Percentiles rank a stretch among this genome's conserved stretches.
Conservation (phyloP, 176 grass and related monocot species). For the Cenchrus purpureus region DNA sequence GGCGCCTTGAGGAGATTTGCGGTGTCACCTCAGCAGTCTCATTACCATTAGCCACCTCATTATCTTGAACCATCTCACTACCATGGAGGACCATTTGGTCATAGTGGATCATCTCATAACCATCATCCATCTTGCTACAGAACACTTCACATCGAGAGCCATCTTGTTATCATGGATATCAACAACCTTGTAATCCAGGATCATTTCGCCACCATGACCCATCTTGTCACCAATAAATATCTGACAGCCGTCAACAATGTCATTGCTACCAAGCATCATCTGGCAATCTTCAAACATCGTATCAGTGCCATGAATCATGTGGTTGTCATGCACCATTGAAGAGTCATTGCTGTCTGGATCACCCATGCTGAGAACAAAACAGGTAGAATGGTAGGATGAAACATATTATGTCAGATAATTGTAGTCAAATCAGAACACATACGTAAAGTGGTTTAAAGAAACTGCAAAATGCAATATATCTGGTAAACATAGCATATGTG, state of each 20-base stretch:
- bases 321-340: not conserved
- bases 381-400: not conserved
- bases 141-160: not conserved
- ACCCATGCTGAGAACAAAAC: slow-evolving; percentile 1
- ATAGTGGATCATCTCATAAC: not conserved
- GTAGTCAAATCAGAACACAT: not conserved
- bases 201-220: slow-evolving; percentile 2
- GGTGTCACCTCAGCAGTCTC: not conserved
- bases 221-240: not conserved
- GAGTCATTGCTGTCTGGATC: not conserved
- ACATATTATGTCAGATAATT: not conserved
- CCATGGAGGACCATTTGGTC: not conserved
- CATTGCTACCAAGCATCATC: not conserved
- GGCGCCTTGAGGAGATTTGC: not conserved
- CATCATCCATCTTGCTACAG: not conserved
- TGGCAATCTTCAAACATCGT: not conserved
- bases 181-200: slow-evolving; percentile 7
- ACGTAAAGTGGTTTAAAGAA: not conserved
- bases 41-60: not conserved
- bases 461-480: not conserved
- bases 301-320: not conserved
- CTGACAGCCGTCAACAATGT: not conserved
- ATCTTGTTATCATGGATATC: slow-evolving; percentile 8
- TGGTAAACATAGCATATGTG: not conserved
- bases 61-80: not conserved